Evolutionary conservation across 1,139 yeast genomes (phyloP).

Genomic region (Magnusiomyces fungicola): DNA sequence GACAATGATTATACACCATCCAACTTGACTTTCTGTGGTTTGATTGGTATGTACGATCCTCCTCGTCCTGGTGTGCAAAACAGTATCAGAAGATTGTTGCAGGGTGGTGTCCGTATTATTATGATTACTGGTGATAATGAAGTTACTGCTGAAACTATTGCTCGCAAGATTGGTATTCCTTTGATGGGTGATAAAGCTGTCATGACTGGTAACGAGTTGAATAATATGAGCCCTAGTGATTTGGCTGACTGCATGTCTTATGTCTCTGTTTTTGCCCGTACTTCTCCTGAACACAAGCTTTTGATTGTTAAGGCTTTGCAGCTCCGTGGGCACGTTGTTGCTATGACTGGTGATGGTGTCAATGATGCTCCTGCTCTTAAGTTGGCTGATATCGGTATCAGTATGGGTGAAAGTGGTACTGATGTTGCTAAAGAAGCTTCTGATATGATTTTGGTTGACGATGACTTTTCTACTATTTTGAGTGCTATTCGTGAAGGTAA

Average conservation of each 20-base stretch:
- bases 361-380: conserved; percentile 99
- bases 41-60: conserved; percentile 94
- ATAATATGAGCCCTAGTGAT: conserved; percentile 58
- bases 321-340: conserved; percentile 89
- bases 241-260: conserved; percentile 67
- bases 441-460: conserved; percentile 95
- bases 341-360: conserved; percentile 99
- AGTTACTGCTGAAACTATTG: conserved; percentile 86
- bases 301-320: conserved; percentile 87
- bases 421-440: conserved; percentile 99
- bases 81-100: conserved; percentile 65
- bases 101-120: conserved; percentile 90
- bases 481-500: conserved; percentile 95
- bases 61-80: conserved; percentile 78
- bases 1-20: conserved; percentile 27
- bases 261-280: conserved; percentile 90
- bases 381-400: conserved; percentile 93
- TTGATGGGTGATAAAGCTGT: conserved; percentile 46
- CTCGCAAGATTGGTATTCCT: conserved; percentile 88
- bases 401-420: conserved; percentile 96
- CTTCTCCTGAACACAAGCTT: conserved; percentile 94
- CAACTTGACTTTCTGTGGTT: conserved; percentile 68
- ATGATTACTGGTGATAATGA: conserved; percentile 98
- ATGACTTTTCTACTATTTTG: conserved; percentile 87
- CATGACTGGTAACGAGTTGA: conserved; percentile 77